Evolutionary conservation across 331 rosid species (phyloP), one percentile per base, ranked within the genome.

Genomic region (Cydonia oblonga): DNA sequence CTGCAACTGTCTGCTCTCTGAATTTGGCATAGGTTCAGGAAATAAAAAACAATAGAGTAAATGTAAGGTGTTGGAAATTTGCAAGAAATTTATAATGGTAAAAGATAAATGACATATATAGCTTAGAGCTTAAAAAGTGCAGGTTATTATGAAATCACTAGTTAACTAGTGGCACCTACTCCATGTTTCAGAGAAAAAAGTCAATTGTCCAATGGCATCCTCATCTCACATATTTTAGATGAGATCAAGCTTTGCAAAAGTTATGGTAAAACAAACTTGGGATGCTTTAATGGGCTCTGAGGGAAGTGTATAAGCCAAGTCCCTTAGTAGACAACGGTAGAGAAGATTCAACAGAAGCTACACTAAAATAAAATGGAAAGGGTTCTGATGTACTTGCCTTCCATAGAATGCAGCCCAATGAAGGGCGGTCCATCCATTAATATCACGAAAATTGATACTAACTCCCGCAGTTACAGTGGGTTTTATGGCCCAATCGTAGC

Each of bases 371-470:
- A 62, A n/a, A 72, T 18, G 64, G 14, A 18, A 32, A 23, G 30
- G 69, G 76, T 60, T 52, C 68, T 30, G 65, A 12, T 56, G 66
- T 22, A 76, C 73, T 88, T 85, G 77, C 97, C 97, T 88, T 95
- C 97, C 95, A 84, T 64, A 79, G 61, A 69, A 90, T 61, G 97
- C 97, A 53, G 96, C 97, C 97, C 97, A 92, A 75, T 92, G 97
- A 68, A 92, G 78, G 61, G 96, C 97, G 18, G 97, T 88, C 97
- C 96, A 92, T 40, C 97, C 97, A 75, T 86, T 90, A 62, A 81
- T 72, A 56, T 92, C 97, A 30, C 97, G 90, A 75, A 88, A 92
- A 82, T 92, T 92, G 78, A 92, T 86, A 75, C 85, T 88, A 72
- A 90, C 95, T 76, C 96, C 96, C 20, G 95, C 88, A 69, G 74